Evolutionary conservation across 768 basidiomycete genomes (phyloP).

Genomic region (Lentinula detonsa): DNA sequence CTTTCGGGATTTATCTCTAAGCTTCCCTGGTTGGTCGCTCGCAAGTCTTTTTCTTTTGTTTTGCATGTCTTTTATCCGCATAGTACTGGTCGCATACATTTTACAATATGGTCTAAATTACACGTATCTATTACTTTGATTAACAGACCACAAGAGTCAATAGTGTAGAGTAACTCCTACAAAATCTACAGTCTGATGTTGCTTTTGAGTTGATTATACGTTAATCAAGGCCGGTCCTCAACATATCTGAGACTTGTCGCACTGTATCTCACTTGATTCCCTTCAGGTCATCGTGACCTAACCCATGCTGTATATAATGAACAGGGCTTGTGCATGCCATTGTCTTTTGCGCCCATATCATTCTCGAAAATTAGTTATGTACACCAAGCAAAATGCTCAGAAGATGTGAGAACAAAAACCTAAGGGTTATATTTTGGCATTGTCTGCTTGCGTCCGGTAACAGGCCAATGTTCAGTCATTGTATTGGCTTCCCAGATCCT

Average conservation of each 20-base stretch:
- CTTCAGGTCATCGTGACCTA: no score
- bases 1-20: background rate
- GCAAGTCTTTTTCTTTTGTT: background rate
- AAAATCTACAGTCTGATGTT: background rate
- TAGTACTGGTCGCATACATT: background rate
- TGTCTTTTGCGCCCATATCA: no score
- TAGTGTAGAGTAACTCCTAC: background rate
- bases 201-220: background rate
- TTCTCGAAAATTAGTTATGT: no score
- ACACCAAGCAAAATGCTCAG: no score
- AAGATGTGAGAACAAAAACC: no score
- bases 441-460: constrained; percentile 45
- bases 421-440: constrained; percentile 49
- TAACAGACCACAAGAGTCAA: constrained; percentile 1
- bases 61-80: background rate
- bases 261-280: background rate
- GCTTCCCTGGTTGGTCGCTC: background rate
- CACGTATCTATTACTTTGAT: background rate
- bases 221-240: no score
- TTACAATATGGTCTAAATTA: background rate
- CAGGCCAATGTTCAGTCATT: constrained; percentile 69
- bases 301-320: no score
- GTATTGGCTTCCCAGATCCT: constrained; percentile 61
- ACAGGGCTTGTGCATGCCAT: no score
- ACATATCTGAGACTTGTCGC: no score